Conservation (phyloP, 495 filamentous ascomycete genomes). For the Penicillium steckii region DNA sequence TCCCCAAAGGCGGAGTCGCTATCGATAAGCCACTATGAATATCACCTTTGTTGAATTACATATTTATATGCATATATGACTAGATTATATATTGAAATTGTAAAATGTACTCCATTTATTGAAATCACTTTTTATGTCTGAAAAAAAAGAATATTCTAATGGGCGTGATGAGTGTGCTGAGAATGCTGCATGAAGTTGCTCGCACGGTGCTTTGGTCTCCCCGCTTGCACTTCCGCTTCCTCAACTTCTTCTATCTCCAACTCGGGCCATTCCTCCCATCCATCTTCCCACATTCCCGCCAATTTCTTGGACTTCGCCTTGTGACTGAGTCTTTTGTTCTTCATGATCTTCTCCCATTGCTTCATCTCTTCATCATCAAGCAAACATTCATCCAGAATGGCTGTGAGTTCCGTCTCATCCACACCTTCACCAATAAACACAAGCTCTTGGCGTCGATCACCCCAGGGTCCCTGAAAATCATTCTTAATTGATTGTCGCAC, state of each 20-base stretch:
- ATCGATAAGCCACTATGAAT: constrained; percentile 15
- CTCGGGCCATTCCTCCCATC: constrained; percentile 54
- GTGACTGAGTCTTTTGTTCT: constrained; percentile 26
- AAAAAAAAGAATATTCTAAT: too few species aligned
- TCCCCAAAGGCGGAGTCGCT: neutral
- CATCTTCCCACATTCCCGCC: constrained; percentile 50
- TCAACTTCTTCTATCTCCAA: constrained; percentile 40
- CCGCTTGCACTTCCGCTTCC: constrained; percentile 19
- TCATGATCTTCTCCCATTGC: constrained; percentile 51
- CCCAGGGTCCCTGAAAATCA: constrained; percentile 53
- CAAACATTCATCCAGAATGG: constrained; percentile 49
- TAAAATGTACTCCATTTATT: too few species aligned
- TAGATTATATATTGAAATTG: too few species aligned
- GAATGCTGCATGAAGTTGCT: too few species aligned
- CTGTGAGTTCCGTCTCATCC: constrained; percentile 38
- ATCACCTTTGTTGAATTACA: constrained; percentile 41
- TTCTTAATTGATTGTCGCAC: constrained; percentile 39
- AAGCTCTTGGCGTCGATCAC: constrained; percentile 58
- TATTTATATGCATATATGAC: too few species aligned
- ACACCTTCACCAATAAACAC: constrained; percentile 59
- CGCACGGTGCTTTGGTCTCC: constrained; percentile 13
- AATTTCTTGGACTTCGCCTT: constrained; percentile 38
- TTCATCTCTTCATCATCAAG: constrained; percentile 48
- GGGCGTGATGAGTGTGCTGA: too few species aligned
- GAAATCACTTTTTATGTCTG: too few species aligned